phyloP scores from a whole-genome alignment of 2,329 filamentous ascomycete species.

The Neonectria sp. region DNA sequence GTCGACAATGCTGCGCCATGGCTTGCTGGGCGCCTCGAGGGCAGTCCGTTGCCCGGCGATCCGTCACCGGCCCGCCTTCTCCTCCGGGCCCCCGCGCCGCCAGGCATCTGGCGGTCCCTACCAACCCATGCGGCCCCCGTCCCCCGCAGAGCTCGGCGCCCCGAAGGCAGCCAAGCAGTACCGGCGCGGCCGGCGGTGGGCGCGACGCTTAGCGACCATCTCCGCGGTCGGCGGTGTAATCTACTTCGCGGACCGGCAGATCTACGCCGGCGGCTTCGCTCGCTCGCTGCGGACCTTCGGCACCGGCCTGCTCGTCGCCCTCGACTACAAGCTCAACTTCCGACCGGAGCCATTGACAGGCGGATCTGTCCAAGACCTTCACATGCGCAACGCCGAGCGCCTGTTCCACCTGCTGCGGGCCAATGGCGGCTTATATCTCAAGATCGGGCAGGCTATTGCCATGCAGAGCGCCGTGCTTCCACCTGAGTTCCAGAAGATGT shows the following conservation, averaged over 20 bases:
- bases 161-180: conserved; percentile 81
- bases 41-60: conserved; percentile 37
- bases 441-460: conserved; percentile 97
- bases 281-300: conserved; percentile 88
- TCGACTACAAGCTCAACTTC: conserved; percentile 99
- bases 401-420: conserved; percentile 84
- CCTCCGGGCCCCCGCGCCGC: conserved; percentile 58
- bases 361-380: conserved; percentile 81
- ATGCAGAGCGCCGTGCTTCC: conserved; percentile 98
- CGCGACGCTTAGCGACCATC: conserved; percentile 78
- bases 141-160: conserved; percentile 83
- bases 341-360: conserved; percentile 82
- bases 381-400: conserved; percentile 86
- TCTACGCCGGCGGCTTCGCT: conserved; percentile 84
- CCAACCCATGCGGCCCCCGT: conserved; percentile 80
- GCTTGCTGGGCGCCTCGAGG: conserved; percentile 45
- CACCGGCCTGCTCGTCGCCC: conserved; percentile 82
- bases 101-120: conserved; percentile 62
- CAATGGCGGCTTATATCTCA: conserved; percentile 95
- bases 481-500: conserved; percentile 97
- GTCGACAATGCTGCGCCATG: conserved; percentile 49
- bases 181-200: conserved; percentile 79
- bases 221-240: conserved; percentile 71
- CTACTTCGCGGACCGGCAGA: conserved; percentile 79
- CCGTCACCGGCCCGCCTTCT: conserved; percentile 60